Evolutionary conservation across 1,284 basidiomycete species (phyloP).

Genomic region (Ustilago xerochloae): DNA sequence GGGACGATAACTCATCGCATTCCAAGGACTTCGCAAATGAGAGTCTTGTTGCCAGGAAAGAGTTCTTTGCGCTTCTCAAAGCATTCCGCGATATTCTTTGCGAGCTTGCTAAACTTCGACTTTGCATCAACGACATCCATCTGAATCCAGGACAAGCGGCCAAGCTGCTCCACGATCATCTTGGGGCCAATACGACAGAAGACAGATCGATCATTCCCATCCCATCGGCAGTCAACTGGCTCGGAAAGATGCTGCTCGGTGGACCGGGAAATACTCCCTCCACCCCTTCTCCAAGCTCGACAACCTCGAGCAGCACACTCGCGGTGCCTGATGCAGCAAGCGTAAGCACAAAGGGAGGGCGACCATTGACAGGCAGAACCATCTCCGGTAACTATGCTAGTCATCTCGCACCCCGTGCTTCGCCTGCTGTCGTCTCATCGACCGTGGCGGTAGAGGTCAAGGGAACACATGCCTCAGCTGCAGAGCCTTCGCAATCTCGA

Average conservation of each 20-base stretch:
- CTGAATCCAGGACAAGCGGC: conserved; percentile 80
- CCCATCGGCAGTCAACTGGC: conserved; percentile 54
- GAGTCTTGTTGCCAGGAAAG: conserved; percentile 78
- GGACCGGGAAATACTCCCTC: conserved; percentile 19
- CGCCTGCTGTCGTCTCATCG: conserved; percentile 50
- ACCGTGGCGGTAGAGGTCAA: conserved; percentile 59
- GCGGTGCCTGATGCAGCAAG: conserved; percentile 18
- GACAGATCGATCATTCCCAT: conserved; percentile 45
- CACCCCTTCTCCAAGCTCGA: conserved; percentile 12
- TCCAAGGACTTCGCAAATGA: conserved; percentile 37
- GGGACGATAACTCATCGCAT: conserved; percentile 69
- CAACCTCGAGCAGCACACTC: conserved; percentile 1
- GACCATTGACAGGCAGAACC: conserved; percentile 21
- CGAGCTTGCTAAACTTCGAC: conserved; percentile 84
- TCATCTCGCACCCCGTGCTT: conserved; percentile 48
- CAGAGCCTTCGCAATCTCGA: conserved; percentile 21
- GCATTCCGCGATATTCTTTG: conserved; percentile 85
- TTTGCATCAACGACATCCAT: conserved; percentile 87
- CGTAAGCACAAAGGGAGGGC: conserved; percentile 3
- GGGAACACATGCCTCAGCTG: conserved; percentile 46
- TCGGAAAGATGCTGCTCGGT: conserved; percentile 52
- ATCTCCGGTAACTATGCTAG: conserved; percentile 28
- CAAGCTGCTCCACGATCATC: conserved; percentile 62
- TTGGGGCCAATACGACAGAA: conserved; percentile 49
- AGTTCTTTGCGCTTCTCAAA: conserved; percentile 85